These are phyloP conservation scores for Globisporangium spiculum DNA, from an alignment of 352 stramenopile species.

Conservation along the genomic window DNA sequence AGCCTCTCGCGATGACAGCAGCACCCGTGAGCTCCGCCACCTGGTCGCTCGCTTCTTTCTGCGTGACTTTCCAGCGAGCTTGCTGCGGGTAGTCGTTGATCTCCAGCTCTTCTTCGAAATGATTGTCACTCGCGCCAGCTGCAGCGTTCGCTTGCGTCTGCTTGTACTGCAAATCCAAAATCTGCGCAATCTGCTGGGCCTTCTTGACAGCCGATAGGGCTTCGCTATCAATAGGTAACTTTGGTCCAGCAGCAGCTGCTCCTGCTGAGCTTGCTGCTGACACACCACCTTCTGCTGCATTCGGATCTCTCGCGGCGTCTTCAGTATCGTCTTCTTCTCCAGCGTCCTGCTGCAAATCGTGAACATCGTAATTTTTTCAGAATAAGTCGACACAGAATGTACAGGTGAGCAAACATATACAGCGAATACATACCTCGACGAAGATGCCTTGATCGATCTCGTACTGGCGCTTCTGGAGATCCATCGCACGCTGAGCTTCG, in stretches of 20 bases:
- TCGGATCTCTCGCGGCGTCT: constrained; percentile 27
- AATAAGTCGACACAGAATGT: not conserved
- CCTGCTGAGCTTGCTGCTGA: constrained; percentile 5
- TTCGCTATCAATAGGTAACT: constrained; percentile 41
- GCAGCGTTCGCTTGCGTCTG: constrained; percentile 36
- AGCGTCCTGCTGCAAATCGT: constrained; percentile 34
- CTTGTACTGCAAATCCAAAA: constrained; percentile 79
- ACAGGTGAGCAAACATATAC: not conserved
- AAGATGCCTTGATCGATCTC: constrained; percentile 85
- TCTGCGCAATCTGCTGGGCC: constrained; percentile 83
- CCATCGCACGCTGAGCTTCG: constrained; percentile 92
- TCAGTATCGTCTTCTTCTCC: constrained; percentile 57
- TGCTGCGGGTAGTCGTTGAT: constrained; percentile 95
- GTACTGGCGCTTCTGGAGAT: constrained; percentile 90
- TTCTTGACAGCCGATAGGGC: constrained; percentile 75
- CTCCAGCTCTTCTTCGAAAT: constrained; percentile 90
- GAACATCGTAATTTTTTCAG: not conserved
- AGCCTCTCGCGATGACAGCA: constrained; percentile 88
- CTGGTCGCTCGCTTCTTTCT: constrained; percentile 84
- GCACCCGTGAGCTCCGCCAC: constrained; percentile 87
- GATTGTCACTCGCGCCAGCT: constrained; percentile 36
- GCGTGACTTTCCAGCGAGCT: constrained; percentile 84
- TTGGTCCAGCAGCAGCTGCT: constrained; percentile 5
- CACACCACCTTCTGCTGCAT: constrained; percentile 1
- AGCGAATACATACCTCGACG: constrained; percentile 44